Evolutionary conservation across 805 yeast species (phyloP), one percentile per base, ranked within the genome.

Genomic region (Candida maesae): DNA sequence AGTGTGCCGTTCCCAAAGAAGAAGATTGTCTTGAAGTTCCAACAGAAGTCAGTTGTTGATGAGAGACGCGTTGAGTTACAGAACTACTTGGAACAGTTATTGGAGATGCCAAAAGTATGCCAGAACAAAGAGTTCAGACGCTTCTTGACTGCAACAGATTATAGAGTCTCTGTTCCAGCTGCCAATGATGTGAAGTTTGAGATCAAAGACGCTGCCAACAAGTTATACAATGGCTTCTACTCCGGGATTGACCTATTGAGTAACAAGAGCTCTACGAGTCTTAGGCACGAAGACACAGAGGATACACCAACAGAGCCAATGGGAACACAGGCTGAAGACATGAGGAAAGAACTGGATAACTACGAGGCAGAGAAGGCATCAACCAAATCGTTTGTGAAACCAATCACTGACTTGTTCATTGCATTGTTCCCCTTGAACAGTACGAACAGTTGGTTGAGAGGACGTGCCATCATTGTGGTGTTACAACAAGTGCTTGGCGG

Each of bases 401-500:
- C 96, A 0, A 79, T 90, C 3, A 81, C 91, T 49, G 95, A 88
- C 47, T 57, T 87, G 10, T 71, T 89, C 38, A 73, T 86, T 15
- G 68, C 82, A 0, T 55, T 88, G 2, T 90, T 90, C 61, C 78
- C 84, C 23, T 61, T 86, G 17, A 75, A 78, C 39, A 70, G 67
- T 35, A 71, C 84, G 2, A 79, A 78, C 35, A 77, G 79, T 35
- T 87, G 96, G 95, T 61, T 90, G 2, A 67, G 95, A 39, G 97
- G 96, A 0, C 68, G 89, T 33, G 96, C 96, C 0, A 68, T 88
- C 8, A 71, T 89, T 28, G 79, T 88, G 5, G 77, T 90, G 4
- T 64, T 90, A 39, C 96, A 89, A 59, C 96, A 88, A 58, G 61
- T 90, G 1, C 70, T 90, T 28, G 97, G 97, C 0, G 84, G 91